Base-by-base conservation (phyloP, 352 stramenopile species). In the Blastocystis sp. region DNA sequence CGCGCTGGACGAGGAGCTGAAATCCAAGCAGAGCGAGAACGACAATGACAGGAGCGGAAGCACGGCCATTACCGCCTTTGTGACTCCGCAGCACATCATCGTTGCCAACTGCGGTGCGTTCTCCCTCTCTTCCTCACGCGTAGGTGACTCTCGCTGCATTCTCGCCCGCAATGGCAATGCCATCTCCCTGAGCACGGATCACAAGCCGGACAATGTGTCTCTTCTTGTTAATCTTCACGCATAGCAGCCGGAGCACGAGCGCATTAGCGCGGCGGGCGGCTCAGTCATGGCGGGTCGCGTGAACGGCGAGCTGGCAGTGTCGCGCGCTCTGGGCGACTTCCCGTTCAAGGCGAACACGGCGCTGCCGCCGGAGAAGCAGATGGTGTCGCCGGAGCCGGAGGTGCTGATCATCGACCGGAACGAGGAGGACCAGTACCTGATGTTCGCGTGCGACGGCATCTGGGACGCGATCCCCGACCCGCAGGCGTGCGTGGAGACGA, bases 391-490 rank as follows among this genome's bases (percentile, higher is more conserved):
- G 0, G 93, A 95, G 89, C 94, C 94, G 0, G 94, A 98, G 19
- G 93, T 97, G 87, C 92, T 94, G 89, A 91, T 95, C 68, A 90
- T 95, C 65, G 63, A 89, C 79, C 91, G 94, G 10, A 92, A 94
- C 70, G 91, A 91, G 0, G 65, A 91, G 62, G 93, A 97, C 77
- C 93, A 97, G 89, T 96, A 97, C 79, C 89, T 97, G 2, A 89
- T 97, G 21, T 90, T 97, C 52, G 94, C 94, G 10, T 97, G 94
- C 81, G 94, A 97, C 77, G 94, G 94, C 59, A 95, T 97, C 71
- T 97, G 94, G 94, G 94, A 97, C 71, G 94, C 97, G 52, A 96
- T 97, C 92, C 92, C 89, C 65, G 95, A 96, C 2, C 64, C 68
- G 78, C 93, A 96, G 78, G 92, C 89, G 40, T 89, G 87, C 52